Conservation (phyloP, 2,329 filamentous ascomycete species). For the Xylaria sp. region DNA sequence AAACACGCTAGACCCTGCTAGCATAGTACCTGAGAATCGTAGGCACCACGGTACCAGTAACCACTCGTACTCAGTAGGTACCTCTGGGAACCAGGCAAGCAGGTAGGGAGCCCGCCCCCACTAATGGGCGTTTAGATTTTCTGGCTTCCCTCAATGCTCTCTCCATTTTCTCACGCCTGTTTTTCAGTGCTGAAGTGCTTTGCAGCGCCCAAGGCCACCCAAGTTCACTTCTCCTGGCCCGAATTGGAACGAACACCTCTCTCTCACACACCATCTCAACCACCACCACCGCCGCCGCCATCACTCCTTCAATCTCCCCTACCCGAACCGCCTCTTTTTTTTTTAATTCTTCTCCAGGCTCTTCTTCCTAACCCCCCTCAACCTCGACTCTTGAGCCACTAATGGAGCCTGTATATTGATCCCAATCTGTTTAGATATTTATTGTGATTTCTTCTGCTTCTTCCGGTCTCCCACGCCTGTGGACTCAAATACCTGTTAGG, state of each 20-base stretch:
- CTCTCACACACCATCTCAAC: constrained; percentile 17
- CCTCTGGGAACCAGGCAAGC: constrained; percentile 1
- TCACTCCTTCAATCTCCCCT: constrained; percentile 30
- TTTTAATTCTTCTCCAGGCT: constrained; percentile 42
- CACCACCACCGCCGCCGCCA: constrained; percentile 27
- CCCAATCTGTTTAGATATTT: constrained; percentile 42
- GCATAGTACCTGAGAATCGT: not conserved
- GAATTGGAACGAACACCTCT: constrained; percentile 24
- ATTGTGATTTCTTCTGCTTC: constrained; percentile 35
- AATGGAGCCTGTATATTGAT: constrained; percentile 48
- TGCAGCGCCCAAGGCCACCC: constrained; percentile 8
- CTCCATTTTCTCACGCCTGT: constrained; percentile 1
- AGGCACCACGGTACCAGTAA: not conserved
- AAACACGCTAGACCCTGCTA: not conserved
- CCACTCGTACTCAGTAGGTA: not conserved
- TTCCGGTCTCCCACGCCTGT: constrained; percentile 27
- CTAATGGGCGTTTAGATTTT: constrained; percentile 22
- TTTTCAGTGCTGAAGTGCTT: constrained; percentile 12
- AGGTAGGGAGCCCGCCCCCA: constrained; percentile 14
- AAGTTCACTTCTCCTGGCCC: constrained; percentile 17
- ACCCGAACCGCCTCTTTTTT: constrained; percentile 34
- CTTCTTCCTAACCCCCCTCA: constrained; percentile 21
- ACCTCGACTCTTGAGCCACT: constrained; percentile 38
- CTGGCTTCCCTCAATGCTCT: constrained; percentile 4
- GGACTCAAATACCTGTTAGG: constrained; percentile 17